Conservation (phyloP, 345 rosid genomes). For the Streptanthus diversifolius region DNA sequence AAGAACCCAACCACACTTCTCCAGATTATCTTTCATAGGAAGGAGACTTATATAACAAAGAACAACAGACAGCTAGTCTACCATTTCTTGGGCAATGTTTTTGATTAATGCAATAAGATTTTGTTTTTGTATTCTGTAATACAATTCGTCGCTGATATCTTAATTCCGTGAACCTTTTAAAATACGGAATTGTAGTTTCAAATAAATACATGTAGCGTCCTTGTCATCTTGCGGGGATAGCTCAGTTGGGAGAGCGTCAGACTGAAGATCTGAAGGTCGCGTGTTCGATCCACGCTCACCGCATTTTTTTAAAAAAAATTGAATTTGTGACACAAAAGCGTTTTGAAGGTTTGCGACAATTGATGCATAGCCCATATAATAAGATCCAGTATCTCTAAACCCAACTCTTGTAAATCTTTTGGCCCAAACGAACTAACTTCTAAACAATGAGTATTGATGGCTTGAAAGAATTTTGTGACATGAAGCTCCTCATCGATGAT, state of each 20-base stretch:
- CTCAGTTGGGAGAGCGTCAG: slow-evolving; percentile 95
- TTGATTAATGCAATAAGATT: slow-evolving; percentile 10
- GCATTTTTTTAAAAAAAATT: slow-evolving; percentile 36
- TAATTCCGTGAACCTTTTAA: too few species aligned
- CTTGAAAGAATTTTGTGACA: neutral
- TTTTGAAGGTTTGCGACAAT: neutral
- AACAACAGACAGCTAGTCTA: neutral
- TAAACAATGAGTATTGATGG: neutral
- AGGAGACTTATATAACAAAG: neutral
- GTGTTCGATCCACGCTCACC: slow-evolving; percentile 98
- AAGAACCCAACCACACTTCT: slow-evolving; percentile 20
- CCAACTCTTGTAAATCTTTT: neutral
- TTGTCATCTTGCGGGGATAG: slow-evolving; percentile 41
- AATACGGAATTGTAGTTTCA: too few species aligned
- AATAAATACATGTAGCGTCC: rapidly evolving
- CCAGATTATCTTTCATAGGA: neutral
- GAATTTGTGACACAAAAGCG: neutral
- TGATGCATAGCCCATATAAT: neutral
- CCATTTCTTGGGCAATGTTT: neutral
- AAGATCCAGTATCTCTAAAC: neutral
- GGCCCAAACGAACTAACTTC: neutral
- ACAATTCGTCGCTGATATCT: neutral
- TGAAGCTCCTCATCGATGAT: neutral
- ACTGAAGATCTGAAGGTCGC: slow-evolving; percentile 99
- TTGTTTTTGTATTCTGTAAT: neutral